phyloP scores from a whole-genome alignment of 23 red algal species.

The Agarophyton chilense region DNA sequence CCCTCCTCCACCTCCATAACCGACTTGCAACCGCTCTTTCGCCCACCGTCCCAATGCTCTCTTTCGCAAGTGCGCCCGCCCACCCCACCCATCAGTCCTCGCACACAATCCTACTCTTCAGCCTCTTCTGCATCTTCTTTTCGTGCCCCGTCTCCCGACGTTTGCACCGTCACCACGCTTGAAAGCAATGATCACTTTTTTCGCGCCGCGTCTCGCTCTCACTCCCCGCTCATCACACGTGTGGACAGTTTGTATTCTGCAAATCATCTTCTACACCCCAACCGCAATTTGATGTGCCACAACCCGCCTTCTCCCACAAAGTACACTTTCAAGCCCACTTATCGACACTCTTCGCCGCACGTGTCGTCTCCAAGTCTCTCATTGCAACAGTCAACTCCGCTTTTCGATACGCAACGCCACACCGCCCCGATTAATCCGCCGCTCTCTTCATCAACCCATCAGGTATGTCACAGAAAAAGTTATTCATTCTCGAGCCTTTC shows the following conservation, averaged over 20 bases:
- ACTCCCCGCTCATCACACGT: conserved; percentile 1
- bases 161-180: background rate
- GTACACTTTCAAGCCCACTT: conserved; percentile 6
- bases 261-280: background rate
- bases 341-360: background rate
- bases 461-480: conserved; percentile 40
- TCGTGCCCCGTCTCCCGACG: background rate
- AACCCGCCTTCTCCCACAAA: conserved; percentile 9
- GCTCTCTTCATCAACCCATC: background rate
- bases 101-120: background rate
- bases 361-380: conserved; percentile 7
- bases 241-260: conserved; percentile 13
- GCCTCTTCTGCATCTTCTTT: background rate
- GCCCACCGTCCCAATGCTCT: too few species aligned
- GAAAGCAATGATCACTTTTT: conserved; percentile 18
- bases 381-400: background rate
- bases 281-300: conserved; percentile 15
- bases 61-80: background rate
- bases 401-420: background rate
- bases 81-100: background rate
- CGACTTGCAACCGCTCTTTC: background rate
- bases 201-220: background rate
- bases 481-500: conserved; percentile 31
- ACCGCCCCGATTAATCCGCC: background rate
- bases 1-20: background rate